Conservation (phyloP, 31 red algal genomes). For the Odonthalia washingtoniensis region DNA sequence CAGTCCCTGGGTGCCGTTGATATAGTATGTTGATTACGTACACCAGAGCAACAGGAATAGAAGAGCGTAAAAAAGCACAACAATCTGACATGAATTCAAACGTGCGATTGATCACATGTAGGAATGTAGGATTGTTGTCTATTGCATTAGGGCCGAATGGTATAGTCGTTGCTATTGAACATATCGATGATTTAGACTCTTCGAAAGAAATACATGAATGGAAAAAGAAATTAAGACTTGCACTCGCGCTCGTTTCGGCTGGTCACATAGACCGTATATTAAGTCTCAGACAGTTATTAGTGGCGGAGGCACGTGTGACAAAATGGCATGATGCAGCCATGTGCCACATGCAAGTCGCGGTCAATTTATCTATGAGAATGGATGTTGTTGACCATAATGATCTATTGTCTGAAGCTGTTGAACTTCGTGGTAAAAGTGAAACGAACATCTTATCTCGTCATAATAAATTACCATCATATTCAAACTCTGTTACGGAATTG, state of each 20-base stretch:
- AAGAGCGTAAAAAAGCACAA: too few species aligned
- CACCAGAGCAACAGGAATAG: too few species aligned
- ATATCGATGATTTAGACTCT: slow-evolving; percentile 52
- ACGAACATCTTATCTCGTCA: too few species aligned
- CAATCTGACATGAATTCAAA: too few species aligned
- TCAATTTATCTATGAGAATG: slow-evolving; percentile 51
- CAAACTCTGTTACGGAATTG: too few species aligned
- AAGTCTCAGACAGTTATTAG: slow-evolving; percentile 41
- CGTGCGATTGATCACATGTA: too few species aligned
- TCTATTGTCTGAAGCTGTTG: slow-evolving; percentile 78
- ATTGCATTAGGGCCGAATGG: slow-evolving; percentile 67
- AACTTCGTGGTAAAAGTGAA: too few species aligned
- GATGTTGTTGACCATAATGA: slow-evolving; percentile 61
- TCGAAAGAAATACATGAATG: slow-evolving; percentile 63
- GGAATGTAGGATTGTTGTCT: too few species aligned
- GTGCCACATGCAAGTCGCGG: slow-evolving; percentile 70
- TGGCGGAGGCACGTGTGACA: slow-evolving; percentile 55
- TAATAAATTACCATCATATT: too few species aligned
- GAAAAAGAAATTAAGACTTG: slow-evolving; percentile 55
- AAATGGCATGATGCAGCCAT: slow-evolving; percentile 84
- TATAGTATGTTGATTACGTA: too few species aligned
- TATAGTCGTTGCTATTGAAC: slow-evolving; percentile 51
- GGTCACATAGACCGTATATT: slow-evolving; percentile 64
- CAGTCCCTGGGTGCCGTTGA: slow-evolving; percentile 64
- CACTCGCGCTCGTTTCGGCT: slow-evolving; percentile 66